Evolutionary conservation across 1,284 basidiomycete species (phyloP), one percentile per base, ranked within the genome.

Genomic region (Leccinum fallax): DNA sequence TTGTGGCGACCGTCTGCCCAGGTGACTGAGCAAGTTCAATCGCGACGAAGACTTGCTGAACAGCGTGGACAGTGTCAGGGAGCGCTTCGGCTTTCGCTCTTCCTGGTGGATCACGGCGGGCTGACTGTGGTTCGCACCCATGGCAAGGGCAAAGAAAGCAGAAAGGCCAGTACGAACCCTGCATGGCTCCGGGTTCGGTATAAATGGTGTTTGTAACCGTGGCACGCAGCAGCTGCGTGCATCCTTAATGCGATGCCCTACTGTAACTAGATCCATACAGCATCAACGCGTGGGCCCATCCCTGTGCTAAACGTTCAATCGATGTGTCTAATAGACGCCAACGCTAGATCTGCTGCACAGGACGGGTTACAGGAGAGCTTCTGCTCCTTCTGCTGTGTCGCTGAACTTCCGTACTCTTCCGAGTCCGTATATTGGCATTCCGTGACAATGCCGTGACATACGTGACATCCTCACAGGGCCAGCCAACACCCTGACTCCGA

Each of bases 141-240:
- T 73, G 53, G 10, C 30, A 13, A 4, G 5, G 30, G 40, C 40
- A 43, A n/a, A 19, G 40, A 43, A 19, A 8, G n/a, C 5, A 11
- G 10, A 57, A 55, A 53, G 59, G 38, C 40, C 40, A 40, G 49
- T 32, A 58, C 53, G 32, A 60, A 64, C 71, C 71, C 66, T 64
- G 57, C 59, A 55, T 46, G 52, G 51, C 24, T 55, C 48, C 34
- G 52, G 40, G 58, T 34, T 49, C n/a, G 26, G 58, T 72, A 74
- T 74, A 75, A 68, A 69, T 65, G 72, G 63, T 28, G 49, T 16
- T 65, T 58, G 15, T 43, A 32, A 61, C 62, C 58, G 38, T 58
- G 68, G 70, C 71, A 74, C 73, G 59, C 61, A 68, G 65, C 57
- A 70, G 53, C 72, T 72, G 71, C 72, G 43, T 72, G 71, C 71